Evolutionary conservation across 2,329 filamentous ascomycete genomes (phyloP).

Genomic region (Rosellinia necatrix): DNA sequence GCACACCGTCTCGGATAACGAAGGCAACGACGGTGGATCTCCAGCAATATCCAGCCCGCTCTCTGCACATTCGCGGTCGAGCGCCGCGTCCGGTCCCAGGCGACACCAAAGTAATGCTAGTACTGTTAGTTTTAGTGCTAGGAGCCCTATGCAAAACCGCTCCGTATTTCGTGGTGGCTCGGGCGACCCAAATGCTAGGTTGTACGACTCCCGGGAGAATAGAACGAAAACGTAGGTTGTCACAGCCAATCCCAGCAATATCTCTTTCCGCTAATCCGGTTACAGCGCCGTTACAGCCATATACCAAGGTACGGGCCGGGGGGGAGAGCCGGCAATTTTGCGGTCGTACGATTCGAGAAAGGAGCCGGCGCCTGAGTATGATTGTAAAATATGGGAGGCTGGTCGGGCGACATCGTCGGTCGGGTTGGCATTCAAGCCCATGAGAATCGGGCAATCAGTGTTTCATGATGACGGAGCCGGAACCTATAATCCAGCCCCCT

Average conservation of each 20-base stretch:
- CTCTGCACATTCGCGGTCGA: constrained; percentile 48
- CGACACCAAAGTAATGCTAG: constrained; percentile 80
- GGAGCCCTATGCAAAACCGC: constrained; percentile 63
- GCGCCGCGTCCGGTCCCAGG: constrained; percentile 50
- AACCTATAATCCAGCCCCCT: constrained; percentile 87
- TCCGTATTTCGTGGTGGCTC: constrained; percentile 62
- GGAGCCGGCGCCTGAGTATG: constrained; percentile 87
- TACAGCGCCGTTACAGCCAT: constrained; percentile 84
- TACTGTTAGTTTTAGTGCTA: constrained; percentile 77
- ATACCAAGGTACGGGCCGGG: constrained; percentile 78
- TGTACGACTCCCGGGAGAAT: constrained; percentile 87
- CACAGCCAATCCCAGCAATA: not conserved
- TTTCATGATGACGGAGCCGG: constrained; percentile 94
- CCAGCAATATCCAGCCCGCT: constrained; percentile 48
- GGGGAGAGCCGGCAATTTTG: constrained; percentile 71
- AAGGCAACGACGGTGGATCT: constrained; percentile 75
- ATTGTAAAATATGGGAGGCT: constrained; percentile 96
- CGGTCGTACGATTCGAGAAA: constrained; percentile 95
- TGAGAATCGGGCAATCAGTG: constrained; percentile 88
- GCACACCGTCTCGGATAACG: constrained; percentile 76
- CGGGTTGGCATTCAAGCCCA: constrained; percentile 92
- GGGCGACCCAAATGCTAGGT: constrained; percentile 80
- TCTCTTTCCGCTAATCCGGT: constrained; percentile 32
- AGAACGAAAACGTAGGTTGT: constrained; percentile 84
- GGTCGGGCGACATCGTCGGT: constrained; percentile 93